Evolutionary conservation across 345 rosid genomes (phyloP).

Genomic region (Jatropha curcas): DNA sequence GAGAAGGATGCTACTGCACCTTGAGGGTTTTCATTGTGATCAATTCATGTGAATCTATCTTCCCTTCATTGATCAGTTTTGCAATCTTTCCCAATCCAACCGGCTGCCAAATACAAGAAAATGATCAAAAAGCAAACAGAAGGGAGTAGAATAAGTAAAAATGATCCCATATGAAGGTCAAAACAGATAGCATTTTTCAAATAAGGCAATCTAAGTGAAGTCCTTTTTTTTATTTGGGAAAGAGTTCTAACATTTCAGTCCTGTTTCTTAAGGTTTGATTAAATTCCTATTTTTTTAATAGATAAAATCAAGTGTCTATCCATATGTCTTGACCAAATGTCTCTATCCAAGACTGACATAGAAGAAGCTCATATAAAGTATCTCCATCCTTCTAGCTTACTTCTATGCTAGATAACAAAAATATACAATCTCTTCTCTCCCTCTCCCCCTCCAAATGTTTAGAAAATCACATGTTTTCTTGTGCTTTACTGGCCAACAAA

Average conservation of each 20-base stretch:
- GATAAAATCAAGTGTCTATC: background rate
- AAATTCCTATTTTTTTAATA: too few relatives aligned
- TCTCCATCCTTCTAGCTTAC: background rate
- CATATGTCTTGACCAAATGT: background rate
- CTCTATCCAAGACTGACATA: background rate
- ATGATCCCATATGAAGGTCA: background rate
- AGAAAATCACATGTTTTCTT: background rate
- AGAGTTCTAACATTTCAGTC: background rate
- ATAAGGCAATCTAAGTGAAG: background rate
- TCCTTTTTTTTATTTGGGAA: background rate
- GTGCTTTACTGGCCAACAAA: background rate
- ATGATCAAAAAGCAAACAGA: slow-evolving; percentile 3
- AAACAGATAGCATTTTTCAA: background rate
- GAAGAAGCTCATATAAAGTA: background rate
- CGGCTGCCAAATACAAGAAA: slow-evolving; percentile 52
- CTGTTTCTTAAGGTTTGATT: background rate
- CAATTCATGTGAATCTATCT: slow-evolving; percentile 94
- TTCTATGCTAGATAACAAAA: too few relatives aligned
- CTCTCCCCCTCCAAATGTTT: background rate
- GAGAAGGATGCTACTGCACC: slow-evolving; percentile 37
- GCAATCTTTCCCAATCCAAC: slow-evolving; percentile 94
- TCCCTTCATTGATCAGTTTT: slow-evolving; percentile 79
- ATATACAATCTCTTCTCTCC: too few relatives aligned
- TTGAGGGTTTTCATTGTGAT: slow-evolving; percentile 97
- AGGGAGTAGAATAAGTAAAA: background rate